Evolutionary conservation across 2,329 filamentous ascomycete genomes (phyloP).

Genomic region (Talaromyces sp.): DNA sequence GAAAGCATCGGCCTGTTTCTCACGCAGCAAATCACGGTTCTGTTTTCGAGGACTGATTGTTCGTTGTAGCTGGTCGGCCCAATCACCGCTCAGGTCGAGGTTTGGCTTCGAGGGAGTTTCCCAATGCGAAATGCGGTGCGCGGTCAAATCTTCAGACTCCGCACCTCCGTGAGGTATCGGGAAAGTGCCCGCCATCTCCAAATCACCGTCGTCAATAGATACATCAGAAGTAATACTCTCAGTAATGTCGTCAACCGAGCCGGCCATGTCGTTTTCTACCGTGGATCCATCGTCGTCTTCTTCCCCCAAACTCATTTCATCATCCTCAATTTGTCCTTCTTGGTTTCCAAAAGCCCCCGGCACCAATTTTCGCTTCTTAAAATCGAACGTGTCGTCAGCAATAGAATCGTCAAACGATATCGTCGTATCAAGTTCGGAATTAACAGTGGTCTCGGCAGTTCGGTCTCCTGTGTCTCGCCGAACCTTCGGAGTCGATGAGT

Average conservation of each 20-base stretch:
- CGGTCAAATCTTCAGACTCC: conserved; percentile 62
- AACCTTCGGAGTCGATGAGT: conserved; percentile 46
- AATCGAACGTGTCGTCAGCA: conserved; percentile 55
- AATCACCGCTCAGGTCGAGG: conserved; percentile 68
- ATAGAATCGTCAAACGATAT: conserved; percentile 43
- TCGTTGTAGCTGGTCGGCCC: conserved; percentile 88
- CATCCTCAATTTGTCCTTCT: conserved; percentile 49
- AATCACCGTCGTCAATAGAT: conserved; percentile 66
- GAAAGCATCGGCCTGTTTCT: conserved; percentile 59
- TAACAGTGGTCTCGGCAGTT: conserved; percentile 29
- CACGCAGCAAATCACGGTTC: conserved; percentile 69
- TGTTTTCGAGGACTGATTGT: conserved; percentile 93
- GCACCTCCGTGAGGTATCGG: conserved; percentile 68
- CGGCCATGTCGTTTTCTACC: conserved; percentile 89
- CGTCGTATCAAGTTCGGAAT: conserved; percentile 36
- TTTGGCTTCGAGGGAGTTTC: conserved; percentile 54
- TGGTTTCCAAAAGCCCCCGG: conserved; percentile 78
- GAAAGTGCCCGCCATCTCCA: conserved; percentile 79
- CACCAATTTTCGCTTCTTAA: conserved; percentile 53
- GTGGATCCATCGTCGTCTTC: conserved; percentile 65
- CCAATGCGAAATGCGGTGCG: conserved; percentile 30
- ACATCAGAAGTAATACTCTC: conserved; percentile 57
- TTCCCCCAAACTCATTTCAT: conserved; percentile 29
- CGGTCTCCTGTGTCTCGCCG: conserved; percentile 25
- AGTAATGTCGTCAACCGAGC: conserved; percentile 62